Evolutionary conservation across 176 grass and related monocot species (phyloP).

Genomic region (Ampelocalamus luodianensis): DNA sequence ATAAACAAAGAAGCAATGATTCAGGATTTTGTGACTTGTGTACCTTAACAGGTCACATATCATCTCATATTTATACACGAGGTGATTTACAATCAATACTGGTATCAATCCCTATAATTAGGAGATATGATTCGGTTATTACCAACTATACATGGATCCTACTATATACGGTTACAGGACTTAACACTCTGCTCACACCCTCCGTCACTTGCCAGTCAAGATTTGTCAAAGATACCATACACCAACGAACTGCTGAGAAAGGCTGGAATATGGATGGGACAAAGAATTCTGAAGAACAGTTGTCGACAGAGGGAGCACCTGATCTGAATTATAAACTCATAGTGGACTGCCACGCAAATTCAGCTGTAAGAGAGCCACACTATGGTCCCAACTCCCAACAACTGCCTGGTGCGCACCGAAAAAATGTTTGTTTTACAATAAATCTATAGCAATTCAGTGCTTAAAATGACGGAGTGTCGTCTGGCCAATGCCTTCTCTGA

Average conservation of each 20-base stretch:
- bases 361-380: neutral
- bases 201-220: constrained; percentile 29
- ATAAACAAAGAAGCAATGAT: no score
- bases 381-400: neutral
- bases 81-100: no score
- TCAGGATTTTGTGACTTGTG: no score
- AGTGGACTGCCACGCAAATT: neutral
- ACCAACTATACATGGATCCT: no score
- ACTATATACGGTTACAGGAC: no score
- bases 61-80: no score
- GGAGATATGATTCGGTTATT: no score
- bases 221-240: constrained; percentile 37
- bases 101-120: no score
- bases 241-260: neutral
- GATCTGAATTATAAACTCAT: neutral
- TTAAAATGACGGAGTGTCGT: neutral
- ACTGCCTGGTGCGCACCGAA: neutral
- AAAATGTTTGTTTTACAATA: neutral
- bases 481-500: neutral
- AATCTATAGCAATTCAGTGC: neutral
- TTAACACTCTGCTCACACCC: neutral
- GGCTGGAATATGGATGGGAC: neutral
- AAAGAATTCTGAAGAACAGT: neutral
- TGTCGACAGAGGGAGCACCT: neutral
- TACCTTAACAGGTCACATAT: no score